Base-by-base conservation (phyloP, 176 grass and related monocot species). In the Stipa capillata region DNA sequence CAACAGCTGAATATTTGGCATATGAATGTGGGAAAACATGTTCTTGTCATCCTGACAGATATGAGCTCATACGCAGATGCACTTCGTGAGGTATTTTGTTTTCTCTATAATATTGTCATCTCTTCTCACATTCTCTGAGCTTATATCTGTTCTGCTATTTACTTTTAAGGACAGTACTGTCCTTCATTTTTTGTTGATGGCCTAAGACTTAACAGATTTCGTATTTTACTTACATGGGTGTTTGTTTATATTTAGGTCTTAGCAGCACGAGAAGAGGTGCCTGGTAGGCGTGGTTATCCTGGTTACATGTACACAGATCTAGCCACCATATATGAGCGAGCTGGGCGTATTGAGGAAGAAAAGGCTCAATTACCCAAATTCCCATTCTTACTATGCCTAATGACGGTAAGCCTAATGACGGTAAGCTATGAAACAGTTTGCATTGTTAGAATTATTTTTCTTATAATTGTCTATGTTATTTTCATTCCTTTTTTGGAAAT, bases 51-150 rank as follows among this genome's bases (percentile, higher is more conserved):
- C 78, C 68, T 97, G 59, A 93, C 94, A 55, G 94, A 97, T 69
- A 97, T 97, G 94, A 97, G 94, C 60, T 97, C 94, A 42, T 97
- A 97, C 31, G 91, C 94, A 34, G 94, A 97, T 91, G 94, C 94
- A 24, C 94, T 97, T 87, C 91, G 91, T 68, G 94, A 97, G 88
- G 94, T 93, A 83, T 35, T 51, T 9, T 73, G 5, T 25, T 42
- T 47, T 28, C 45, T 82, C 23, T 84, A 42, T 61, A 20, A 56
- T 48, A 41, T 41, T 64, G 2, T 51, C 40, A 5, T 47, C 33
- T 70, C 6, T 77, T 72, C 21, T 59, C 11, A 73, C 74, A 78
- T 60, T 74, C 42, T 55, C 43, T 55, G 55, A 54, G 9, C n/a
- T 74, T 39, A 39, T 51, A 6, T 39, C 32, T 5, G n/a, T 67